Percentiles rank a stretch among this genome's conserved stretches.
Conservation (phyloP, 2,329 filamentous ascomycete species). For the Calonectria pauciramosa region DNA sequence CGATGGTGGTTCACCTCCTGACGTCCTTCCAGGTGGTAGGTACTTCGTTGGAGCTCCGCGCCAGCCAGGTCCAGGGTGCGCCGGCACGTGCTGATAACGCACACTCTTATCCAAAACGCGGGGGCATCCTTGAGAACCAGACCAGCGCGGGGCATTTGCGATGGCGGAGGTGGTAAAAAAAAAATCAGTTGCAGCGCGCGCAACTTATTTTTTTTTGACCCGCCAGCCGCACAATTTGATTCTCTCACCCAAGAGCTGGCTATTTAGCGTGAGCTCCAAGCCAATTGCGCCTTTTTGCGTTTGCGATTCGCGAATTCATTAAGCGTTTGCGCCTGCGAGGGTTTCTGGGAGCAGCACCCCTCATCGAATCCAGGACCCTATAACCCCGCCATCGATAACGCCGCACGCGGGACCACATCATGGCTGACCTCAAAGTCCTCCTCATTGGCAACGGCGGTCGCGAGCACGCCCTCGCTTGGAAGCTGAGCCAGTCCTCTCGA, state of each 20-base stretch:
- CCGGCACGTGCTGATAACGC: slow-evolving; percentile 36
- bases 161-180: slow-evolving; percentile 14
- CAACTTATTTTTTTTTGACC: slow-evolving; percentile 14
- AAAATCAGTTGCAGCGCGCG: slow-evolving; percentile 22
- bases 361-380: slow-evolving; percentile 8
- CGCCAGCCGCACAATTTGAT: slow-evolving; percentile 27
- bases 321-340: not conserved
- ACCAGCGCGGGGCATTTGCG: slow-evolving; percentile 30
- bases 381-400: slow-evolving; percentile 23
- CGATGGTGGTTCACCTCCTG: slow-evolving; percentile 8
- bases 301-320: not conserved
- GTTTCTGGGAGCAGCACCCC: slow-evolving; percentile 25
- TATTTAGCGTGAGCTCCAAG: slow-evolving; percentile 32
- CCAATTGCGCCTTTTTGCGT: slow-evolving; percentile 31
- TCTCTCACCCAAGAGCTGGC: slow-evolving; percentile 34
- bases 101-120: slow-evolving; percentile 28
- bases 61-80: not conserved
- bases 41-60: slow-evolving; percentile 21
- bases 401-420: slow-evolving; percentile 27
- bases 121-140: slow-evolving; percentile 15
- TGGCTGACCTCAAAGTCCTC: slow-evolving; percentile 74
- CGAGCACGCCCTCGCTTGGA: slow-evolving; percentile 96
- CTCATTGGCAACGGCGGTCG: slow-evolving; percentile 94
- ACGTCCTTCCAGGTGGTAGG: not conserved
- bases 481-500: slow-evolving; percentile 83